phyloP scores from a whole-genome alignment of 352 stramenopile genomes.

The Aphanomyces astaci region DNA sequence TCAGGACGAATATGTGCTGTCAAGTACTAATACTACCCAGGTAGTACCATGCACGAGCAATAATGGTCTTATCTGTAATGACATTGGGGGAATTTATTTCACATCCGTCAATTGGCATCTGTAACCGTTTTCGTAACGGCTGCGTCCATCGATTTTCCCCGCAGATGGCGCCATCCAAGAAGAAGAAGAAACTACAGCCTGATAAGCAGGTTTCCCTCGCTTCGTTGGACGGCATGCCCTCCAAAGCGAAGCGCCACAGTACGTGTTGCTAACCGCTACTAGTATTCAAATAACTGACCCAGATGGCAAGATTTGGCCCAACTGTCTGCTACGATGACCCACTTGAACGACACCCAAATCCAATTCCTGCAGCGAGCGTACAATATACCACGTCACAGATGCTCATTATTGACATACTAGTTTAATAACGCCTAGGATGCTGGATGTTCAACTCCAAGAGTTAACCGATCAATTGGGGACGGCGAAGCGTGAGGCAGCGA shows the following conservation, averaged over 20 bases:
- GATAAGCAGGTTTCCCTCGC: too few relatives aligned
- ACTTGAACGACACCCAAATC: constrained; percentile 5
- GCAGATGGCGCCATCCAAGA: background rate
- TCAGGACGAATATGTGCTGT: too few relatives aligned
- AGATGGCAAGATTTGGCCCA: background rate
- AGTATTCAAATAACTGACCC: background rate
- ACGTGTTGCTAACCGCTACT: too few relatives aligned
- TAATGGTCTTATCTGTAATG: too few relatives aligned
- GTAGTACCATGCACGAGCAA: too few relatives aligned
- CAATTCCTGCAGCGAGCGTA: constrained; percentile 10
- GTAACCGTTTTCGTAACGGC: background rate
- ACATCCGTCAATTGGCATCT: background rate
- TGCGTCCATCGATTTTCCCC: background rate
- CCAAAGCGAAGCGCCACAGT: too few relatives aligned
- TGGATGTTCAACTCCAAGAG: background rate
- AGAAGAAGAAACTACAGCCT: background rate
- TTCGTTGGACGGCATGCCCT: background rate
- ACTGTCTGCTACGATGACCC: background rate
- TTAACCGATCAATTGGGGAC: background rate
- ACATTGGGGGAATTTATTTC: background rate
- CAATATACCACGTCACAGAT: background rate
- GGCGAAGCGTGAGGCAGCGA: background rate
- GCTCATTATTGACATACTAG: too few relatives aligned
- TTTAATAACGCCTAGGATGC: background rate
- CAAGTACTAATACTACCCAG: too few relatives aligned